Base-by-base conservation (phyloP, 257 asterid species). In the Solanum verrucosum region DNA sequence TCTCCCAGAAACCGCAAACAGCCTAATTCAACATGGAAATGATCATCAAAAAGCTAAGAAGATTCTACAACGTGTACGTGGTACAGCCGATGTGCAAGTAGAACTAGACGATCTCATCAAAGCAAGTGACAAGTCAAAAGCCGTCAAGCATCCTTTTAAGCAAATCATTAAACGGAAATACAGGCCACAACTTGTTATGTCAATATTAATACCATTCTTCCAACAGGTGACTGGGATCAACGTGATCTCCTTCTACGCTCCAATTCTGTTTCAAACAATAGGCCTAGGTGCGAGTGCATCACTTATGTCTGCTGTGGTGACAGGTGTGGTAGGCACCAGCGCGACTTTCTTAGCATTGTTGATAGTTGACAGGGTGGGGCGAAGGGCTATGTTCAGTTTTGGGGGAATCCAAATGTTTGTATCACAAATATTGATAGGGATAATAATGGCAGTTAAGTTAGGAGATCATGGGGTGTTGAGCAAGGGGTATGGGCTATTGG, bases 1-100 rank as follows among this genome's bases (percentile, higher is more conserved):
- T 44, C 95, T 94, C 35, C 95, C 95, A 0, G 98, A 94, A 52
- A 94, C 96, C 0, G 96, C 98, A 16, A 93, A 89, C 87, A 92
- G 94, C 83, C 84, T 93, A 78, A 88, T 93, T 14, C 93, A 93
- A 68, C 94, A 56, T 1, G 81, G 60, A 25, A 21, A 86, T 20
- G 72, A 90, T 49, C 93, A 87, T 18, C 88, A 78, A 5, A 89
- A 90, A 87, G 98, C 98, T 6, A 88, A 78, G 21, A 14, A 9
- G 14, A 84, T 81, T 35, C 90, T 94, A 35, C 93, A 88, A 68
- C 83, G 87, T 35, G 79, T 93, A 77, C 91, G 96, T 4, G 98
- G 98, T 75, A 89, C 91, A 0, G 11, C 46, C 2, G 92, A 93
- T 37, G 96, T 94, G 65, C 87, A 89, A 21, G 85, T 87, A 25